A percentile compares a stretch with the other conserved stretches of the same genome.
phyloP scores from a whole-genome alignment of 73 alveolate genomes.

The Blepharisma stoltei region DNA sequence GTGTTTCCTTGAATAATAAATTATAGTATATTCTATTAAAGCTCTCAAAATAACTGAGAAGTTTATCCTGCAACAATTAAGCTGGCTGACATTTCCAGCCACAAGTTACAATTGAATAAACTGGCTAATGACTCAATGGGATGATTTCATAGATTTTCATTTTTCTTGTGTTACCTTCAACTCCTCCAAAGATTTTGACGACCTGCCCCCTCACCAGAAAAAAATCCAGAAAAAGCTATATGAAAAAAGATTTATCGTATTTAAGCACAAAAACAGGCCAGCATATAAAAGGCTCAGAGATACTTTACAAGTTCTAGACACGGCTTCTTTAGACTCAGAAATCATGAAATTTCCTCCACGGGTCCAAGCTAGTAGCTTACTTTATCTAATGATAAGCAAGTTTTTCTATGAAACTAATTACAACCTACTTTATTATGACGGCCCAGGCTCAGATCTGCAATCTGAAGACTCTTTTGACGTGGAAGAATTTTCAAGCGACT shows the following conservation, averaged over 20 bases:
- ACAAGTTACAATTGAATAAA: slow-evolving; percentile 9
- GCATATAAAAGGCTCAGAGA: slow-evolving; percentile 27
- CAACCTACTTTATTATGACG: not conserved
- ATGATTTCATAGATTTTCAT: slow-evolving; percentile 17
- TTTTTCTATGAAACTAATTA: slow-evolving; percentile 18
- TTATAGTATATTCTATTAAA: not conserved
- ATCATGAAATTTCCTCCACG: not conserved
- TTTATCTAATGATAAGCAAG: slow-evolving; percentile 14
- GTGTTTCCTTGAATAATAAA: too few relatives aligned
- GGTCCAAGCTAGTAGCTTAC: not conserved
- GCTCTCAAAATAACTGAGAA: not conserved
- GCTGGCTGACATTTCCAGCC: not conserved
- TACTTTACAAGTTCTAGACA: slow-evolving; percentile 6
- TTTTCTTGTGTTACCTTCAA: slow-evolving; percentile 16
- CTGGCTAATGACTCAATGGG: slow-evolving; percentile 36
- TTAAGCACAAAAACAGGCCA: slow-evolving; percentile 7
- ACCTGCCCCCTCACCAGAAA: slow-evolving; percentile 6
- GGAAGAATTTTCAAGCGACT: not conserved
- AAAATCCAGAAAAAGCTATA: too few relatives aligned
- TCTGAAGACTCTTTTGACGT: too few relatives aligned
- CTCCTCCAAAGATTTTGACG: not conserved
- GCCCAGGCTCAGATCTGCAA: not conserved
- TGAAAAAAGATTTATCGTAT: slow-evolving; percentile 7
- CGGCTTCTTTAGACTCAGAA: not conserved
- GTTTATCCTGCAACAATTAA: not conserved